Base-by-base conservation (phyloP, 176 grass and related monocot species). In the Rhynchospora tenuis region DNA sequence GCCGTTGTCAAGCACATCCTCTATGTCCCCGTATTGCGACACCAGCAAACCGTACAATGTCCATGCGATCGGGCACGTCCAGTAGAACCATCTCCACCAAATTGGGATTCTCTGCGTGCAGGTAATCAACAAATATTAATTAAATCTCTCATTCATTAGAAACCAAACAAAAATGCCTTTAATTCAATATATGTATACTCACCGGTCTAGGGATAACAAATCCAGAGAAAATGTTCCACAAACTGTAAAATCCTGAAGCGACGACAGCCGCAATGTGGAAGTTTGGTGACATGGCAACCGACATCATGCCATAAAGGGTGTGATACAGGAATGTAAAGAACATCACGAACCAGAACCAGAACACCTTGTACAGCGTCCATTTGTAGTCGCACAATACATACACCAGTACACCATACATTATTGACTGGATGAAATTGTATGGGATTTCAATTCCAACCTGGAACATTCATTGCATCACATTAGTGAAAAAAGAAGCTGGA, bases 241-340 rank as follows among this genome's bases (percentile, higher is more conserved):
- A 19, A 33, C 60, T 54, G 79, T 91, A 93, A 33, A 93, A 89
- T 10, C 85, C 87, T 7, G 91, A 64, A 17, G 91, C 89, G 61
- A 89, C 87, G 75, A 97, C 88, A 17, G 93, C 81, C 10, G 89
- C 91, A 0, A 93, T 16, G 7, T 88, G 89, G 87, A 89, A 86
- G 70, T 91, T 97, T 74, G 93, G 93, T 59, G 93, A 91, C 56
- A 96, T 55, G 56, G 89, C 93, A 19, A 96, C 89, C 13, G 91
- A 52, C 93, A 96, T 96, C 93, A 96, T 96, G 54, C 91, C 93
- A 11, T 93, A 96, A 58, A 93, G 93, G 33, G 93, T 96, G 89
- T 87, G 93, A 80, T 96, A 96, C 3, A 90, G 67, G 60, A 96
- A 81, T 45, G 93, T 96, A 91, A 93, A 96, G 77, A 91, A 96